A percentile compares a stretch with the other conserved stretches of the same genome.
Evolutionary conservation across 331 rosid species (phyloP).

Genomic region (Prunus yedoensis): DNA sequence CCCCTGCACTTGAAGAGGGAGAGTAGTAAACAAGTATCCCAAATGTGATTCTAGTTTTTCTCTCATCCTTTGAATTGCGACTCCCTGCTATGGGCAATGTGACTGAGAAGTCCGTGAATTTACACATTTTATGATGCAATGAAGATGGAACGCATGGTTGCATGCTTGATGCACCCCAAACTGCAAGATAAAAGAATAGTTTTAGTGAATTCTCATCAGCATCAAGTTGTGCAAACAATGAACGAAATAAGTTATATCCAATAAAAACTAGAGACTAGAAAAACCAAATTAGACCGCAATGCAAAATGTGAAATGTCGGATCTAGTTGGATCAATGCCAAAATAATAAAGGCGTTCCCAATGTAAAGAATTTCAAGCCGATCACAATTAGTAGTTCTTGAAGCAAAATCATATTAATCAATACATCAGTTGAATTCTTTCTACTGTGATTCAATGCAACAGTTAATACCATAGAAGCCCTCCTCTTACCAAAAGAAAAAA

Average conservation of each 20-base stretch:
- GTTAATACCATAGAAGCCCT: neutral
- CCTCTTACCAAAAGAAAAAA: too few relatives aligned
- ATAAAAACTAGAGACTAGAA: neutral
- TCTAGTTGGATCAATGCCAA: neutral
- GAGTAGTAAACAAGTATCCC: neutral
- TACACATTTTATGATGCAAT: constrained; percentile 87
- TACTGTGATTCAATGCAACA: neutral
- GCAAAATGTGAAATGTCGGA: neutral
- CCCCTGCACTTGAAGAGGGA: neutral
- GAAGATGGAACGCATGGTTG: constrained; percentile 88
- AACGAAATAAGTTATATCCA: too few relatives aligned
- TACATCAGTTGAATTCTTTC: neutral
- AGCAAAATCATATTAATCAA: neutral
- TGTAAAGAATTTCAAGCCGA: too few relatives aligned
- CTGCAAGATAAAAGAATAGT: constrained; percentile 40
- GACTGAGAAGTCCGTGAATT: constrained; percentile 80
- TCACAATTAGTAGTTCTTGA: too few relatives aligned
- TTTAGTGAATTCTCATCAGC: neutral
- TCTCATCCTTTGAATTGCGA: constrained; percentile 77
- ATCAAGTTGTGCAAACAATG: too few relatives aligned
- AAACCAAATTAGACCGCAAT: neutral
- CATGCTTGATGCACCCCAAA: constrained; percentile 72
- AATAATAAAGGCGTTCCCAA: neutral
- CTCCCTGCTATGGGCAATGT: constrained; percentile 89
- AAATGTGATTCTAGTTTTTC: neutral